A percentile compares a stretch with the other conserved stretches of the same genome.
Conservation (phyloP, 2,329 filamentous ascomycete genomes). For the Waltergamsia citrina region DNA sequence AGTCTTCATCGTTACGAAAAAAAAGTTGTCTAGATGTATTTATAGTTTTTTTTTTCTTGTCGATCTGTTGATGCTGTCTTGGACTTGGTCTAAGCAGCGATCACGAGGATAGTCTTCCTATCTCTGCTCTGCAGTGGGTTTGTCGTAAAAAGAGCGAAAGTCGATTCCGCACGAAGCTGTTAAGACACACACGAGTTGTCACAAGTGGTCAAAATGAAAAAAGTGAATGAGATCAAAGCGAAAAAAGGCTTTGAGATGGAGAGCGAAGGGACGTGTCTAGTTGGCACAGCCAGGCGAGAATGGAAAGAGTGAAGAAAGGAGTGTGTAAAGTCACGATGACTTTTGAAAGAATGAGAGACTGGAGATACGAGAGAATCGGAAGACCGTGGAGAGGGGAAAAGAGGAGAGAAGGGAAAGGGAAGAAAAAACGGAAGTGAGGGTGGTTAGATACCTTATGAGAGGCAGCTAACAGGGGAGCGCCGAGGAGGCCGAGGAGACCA, state of each 20-base stretch:
- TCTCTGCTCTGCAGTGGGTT: conserved; percentile 3
- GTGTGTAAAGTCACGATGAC: conserved; percentile 2
- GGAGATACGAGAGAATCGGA: too few relatives aligned
- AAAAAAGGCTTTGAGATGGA: neutral
- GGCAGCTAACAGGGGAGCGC: conserved; percentile 4
- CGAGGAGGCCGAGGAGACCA: conserved; percentile 3
- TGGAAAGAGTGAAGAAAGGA: conserved; percentile 6
- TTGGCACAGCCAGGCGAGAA: conserved; percentile 7
- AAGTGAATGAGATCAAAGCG: neutral
- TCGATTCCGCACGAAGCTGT: conserved; percentile 6
- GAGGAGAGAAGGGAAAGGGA: neutral
- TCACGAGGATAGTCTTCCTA: neutral
- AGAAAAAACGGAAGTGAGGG: conserved; percentile 3
- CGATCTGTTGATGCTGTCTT: conserved; percentile 5
- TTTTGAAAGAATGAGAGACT: conserved; percentile 3
- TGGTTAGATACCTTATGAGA: too few relatives aligned
- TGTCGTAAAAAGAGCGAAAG: conserved; percentile 6
- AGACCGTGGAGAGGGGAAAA: conserved; percentile 1
- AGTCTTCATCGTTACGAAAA: conserved; percentile 35
- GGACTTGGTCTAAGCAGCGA: neutral
- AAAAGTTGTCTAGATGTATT: neutral
- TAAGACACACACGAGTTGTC: too few relatives aligned
- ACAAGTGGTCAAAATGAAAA: conserved; percentile 4
- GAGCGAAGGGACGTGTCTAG: conserved; percentile 5
- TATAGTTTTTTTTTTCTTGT: conserved; percentile 3